Conservation (phyloP, 2,329 filamentous ascomycete species). For the Aspergillus persii region DNA sequence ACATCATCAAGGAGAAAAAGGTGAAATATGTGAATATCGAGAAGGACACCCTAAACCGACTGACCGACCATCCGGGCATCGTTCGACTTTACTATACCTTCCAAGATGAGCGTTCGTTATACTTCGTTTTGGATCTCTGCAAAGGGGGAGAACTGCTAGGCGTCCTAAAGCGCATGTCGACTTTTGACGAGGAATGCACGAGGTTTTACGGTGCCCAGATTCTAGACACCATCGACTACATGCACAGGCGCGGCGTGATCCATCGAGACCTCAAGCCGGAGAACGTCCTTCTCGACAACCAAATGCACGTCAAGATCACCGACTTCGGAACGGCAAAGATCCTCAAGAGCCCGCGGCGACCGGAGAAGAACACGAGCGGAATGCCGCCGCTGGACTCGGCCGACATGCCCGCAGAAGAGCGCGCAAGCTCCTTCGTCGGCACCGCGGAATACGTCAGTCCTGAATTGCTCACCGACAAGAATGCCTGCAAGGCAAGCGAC, state of each 20-base stretch:
- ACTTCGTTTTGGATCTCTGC: constrained; percentile 94
- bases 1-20: constrained; percentile 99
- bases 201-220: constrained; percentile 95
- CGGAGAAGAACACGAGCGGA: constrained; percentile 46
- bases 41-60: constrained; percentile 92
- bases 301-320: constrained; percentile 98
- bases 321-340: constrained; percentile 99
- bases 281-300: constrained; percentile 89
- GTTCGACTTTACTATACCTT: constrained; percentile 98
- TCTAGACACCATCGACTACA: constrained; percentile 92
- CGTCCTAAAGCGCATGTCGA: constrained; percentile 88
- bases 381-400: constrained; percentile 49
- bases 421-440: constrained; percentile 92
- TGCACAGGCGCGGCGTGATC: constrained; percentile 94
- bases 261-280: constrained; percentile 96
- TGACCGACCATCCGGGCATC: constrained; percentile 95
- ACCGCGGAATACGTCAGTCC: constrained; percentile 98
- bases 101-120: constrained; percentile 91
- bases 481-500: constrained; percentile 95
- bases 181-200: constrained; percentile 92
- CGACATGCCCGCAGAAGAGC: constrained; percentile 63
- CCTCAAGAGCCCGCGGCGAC: constrained; percentile 56
- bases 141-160: constrained; percentile 88
- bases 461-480: constrained; percentile 94
- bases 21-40: constrained; percentile 99